Evolutionary conservation across 306 rosid genomes (phyloP), one percentile per base, ranked within the genome.

Genomic region (Acacia acuminata): DNA sequence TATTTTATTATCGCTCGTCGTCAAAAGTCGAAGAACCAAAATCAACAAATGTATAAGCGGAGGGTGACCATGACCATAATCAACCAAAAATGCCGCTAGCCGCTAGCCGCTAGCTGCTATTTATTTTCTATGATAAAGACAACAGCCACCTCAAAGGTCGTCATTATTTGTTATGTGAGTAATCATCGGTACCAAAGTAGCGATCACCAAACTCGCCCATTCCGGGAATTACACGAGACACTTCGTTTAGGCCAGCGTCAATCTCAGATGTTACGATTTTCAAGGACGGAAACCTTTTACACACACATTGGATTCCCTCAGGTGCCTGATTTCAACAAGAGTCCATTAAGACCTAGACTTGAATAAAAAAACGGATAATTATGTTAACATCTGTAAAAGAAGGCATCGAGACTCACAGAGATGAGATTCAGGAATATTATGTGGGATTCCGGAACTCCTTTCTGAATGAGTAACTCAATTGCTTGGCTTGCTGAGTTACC

Each of bases 401-500:
- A 64, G 60, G 48, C 43, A 74, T 53, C 75, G 20, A 38, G 43
- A 92, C 99, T 92, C 87, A 96, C 99, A 78, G 99, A 96, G 68
- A 92, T 92, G 74, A 93, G 93, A 88, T 93, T 96, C 70, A 96
- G 90, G 82, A 96, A 96, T 90, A 93, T 96, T 47, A 96, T 93
- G 88, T 92, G 96, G n/a, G 92, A 81, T 89, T 96, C 97, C 6
- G 99, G 99, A 85, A 96, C 99, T 74, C 99, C 99, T 85, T 96
- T 93, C 81, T 90, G 93, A 74, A 96, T 85, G 79, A 96, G 97
- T 61, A 93, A 86, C 70, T 96, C 98, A 82, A 96, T 93, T 53
- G 99, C 99, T 79, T 96, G 98, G 89, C 90, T 93, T 40, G 98
- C 99, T 65, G 99, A 93, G 83, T 96, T 96, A 66, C 99, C 98